phyloP scores from a whole-genome alignment of 805 yeast species.

The Pichia californica region DNA sequence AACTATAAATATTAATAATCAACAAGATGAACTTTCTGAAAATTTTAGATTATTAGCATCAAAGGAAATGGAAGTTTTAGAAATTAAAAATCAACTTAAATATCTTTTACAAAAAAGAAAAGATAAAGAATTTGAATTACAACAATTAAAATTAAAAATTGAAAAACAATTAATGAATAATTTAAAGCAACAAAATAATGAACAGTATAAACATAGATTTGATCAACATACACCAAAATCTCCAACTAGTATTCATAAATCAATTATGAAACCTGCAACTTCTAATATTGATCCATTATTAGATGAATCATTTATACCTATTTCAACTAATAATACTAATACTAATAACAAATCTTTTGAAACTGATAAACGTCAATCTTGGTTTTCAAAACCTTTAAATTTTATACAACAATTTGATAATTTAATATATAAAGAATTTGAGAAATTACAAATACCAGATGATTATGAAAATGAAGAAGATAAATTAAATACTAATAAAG shows the following conservation, averaged over 20 bases:
- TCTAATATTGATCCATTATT: slow-evolving; percentile 20
- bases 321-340: slow-evolving; percentile 3
- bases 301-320: slow-evolving; percentile 15
- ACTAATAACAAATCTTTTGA: too few relatives aligned
- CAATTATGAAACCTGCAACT: slow-evolving; percentile 11
- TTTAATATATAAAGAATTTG: slow-evolving; percentile 59
- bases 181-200: slow-evolving; percentile 20
- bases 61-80: slow-evolving; percentile 63
- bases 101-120: slow-evolving; percentile 35
- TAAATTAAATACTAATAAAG: slow-evolving; percentile 8
- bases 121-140: slow-evolving; percentile 43
- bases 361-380: slow-evolving; percentile 15
- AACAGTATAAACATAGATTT: background rate
- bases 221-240: slow-evolving; percentile 17
- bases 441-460: slow-evolving; percentile 38
- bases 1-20: background rate
- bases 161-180: slow-evolving; percentile 41
- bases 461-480: slow-evolving; percentile 11
- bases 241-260: slow-evolving; percentile 15
- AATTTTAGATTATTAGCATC: slow-evolving; percentile 56
- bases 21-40: slow-evolving; percentile 37
- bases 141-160: slow-evolving; percentile 40
- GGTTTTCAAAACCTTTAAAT: slow-evolving; percentile 47
- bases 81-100: slow-evolving; percentile 50
- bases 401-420: slow-evolving; percentile 64